Evolutionary conservation across 2,329 filamentous ascomycete species (phyloP), one percentile per base, ranked within the genome.

Genomic region (Alternaria brassicicola): DNA sequence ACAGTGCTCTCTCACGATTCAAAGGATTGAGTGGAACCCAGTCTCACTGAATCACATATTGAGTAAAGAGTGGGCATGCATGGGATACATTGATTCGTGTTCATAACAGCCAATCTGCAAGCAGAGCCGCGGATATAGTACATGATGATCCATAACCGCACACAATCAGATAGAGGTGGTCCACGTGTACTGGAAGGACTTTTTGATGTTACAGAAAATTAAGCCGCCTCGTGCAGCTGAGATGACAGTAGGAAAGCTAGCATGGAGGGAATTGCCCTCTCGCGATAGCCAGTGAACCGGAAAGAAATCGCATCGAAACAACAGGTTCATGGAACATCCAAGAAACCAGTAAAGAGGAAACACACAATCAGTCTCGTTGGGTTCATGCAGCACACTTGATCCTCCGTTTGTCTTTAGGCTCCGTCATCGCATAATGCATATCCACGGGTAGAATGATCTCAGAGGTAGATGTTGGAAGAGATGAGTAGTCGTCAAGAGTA

Each of bases 351-450:
- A 31, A 35, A 31, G 19, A 46, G 10, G 21, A 46, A 47, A 52
- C 45, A 36, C 48, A 49, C 42, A 42, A 57, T 17, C 50, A 54
- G 43, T 57, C 55, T 54, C 55, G 36, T 54, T 35, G 41, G 50
- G 28, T 52, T 49, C 50, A 43, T 57, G 35, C 28, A 28, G 49
- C 49, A 47, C 55, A 57, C 12, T 57, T 23, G 45, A 35, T 38
- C 55, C 55, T 54, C 38, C 38, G 36, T 39, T 49, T 43, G 39
- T 49, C 36, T 43, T 43, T 46, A 35, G 43, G 43, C 55, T 58
- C 49, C 50, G 47, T 58, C 50, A 36, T 35, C 43, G 50, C 36
- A 30, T 54, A 58, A 58, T 42, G 28, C 55, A 54, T 58, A 45
- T 55, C 43, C 50, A 36, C 25, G 41, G 38, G 36, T 35, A 41